phyloP scores from a whole-genome alignment of 1,284 basidiomycete species.

The Puccinia coronata region DNA sequence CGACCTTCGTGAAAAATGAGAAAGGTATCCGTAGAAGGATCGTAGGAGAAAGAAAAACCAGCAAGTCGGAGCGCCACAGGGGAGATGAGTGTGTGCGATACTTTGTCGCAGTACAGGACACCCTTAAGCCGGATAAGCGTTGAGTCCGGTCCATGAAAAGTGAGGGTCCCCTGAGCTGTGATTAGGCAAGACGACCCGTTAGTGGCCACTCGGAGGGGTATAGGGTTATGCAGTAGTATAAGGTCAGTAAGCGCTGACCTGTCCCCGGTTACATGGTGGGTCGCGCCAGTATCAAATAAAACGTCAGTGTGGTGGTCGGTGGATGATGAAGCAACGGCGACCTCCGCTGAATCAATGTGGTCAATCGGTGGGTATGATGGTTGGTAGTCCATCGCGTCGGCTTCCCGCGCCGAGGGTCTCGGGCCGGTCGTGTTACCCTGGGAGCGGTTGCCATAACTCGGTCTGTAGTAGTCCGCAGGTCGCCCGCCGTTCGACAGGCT shows the following conservation, averaged over 20 bases:
- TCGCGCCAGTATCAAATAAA: slow-evolving; percentile 5
- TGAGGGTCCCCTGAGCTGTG: not conserved
- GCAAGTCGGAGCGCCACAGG: not conserved
- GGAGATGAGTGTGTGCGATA: not conserved
- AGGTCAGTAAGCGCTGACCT: too few species aligned
- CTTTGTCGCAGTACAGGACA: not conserved
- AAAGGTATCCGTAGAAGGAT: not conserved
- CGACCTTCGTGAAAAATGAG: not conserved
- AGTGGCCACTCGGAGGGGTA: slow-evolving; percentile 13
- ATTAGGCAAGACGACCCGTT: not conserved
- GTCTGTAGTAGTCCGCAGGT: not conserved
- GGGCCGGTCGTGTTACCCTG: too few species aligned
- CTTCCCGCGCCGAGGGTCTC: too few species aligned
- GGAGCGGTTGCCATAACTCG: not conserved
- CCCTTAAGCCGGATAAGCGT: not conserved
- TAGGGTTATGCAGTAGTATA: not conserved
- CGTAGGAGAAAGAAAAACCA: not conserved
- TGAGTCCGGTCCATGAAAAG: not conserved
- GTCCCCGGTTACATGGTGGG: slow-evolving; percentile 19
- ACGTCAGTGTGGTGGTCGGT: too few species aligned
- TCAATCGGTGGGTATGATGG: too few species aligned
- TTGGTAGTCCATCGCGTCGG: too few species aligned
- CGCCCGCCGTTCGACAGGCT: too few species aligned
- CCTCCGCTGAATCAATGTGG: too few species aligned
- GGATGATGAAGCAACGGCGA: too few species aligned